Conservation (phyloP, 2,329 filamentous ascomycete species). For the Scedosporium boydii region DNA sequence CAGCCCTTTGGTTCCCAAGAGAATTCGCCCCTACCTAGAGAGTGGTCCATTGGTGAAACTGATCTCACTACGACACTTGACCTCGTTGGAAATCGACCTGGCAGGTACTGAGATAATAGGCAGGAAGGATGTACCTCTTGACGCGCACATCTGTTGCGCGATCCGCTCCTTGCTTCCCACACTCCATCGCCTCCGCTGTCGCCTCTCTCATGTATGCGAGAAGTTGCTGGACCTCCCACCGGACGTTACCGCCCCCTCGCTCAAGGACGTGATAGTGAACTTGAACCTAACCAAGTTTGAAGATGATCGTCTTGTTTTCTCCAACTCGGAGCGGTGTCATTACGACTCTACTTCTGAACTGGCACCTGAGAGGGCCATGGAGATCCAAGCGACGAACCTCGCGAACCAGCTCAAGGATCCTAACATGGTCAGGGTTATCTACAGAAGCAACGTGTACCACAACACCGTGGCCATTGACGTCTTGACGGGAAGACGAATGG, state of each 20-base stretch:
- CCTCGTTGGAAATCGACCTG: neutral
- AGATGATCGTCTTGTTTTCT: neutral
- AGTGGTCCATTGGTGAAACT: neutral
- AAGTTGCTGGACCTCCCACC: neutral
- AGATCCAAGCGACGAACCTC: neutral
- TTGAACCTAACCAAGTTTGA: neutral
- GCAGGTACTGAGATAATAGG: neutral
- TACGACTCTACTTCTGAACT: neutral
- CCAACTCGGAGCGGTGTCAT: neutral
- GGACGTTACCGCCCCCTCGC: neutral
- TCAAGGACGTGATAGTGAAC: neutral
- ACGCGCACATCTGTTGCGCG: neutral
- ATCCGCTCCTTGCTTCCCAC: neutral
- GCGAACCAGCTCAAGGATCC: neutral
- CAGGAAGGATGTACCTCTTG: neutral
- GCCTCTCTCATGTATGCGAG: neutral
- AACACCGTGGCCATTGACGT: neutral
- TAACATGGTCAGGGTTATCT: neutral
- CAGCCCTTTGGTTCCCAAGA: neutral
- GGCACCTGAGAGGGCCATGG: neutral
- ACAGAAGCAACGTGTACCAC: neutral
- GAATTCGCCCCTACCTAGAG: neutral
- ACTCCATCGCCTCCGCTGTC: neutral
- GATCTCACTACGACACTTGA: neutral
- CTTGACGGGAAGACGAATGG: neutral